Evolutionary conservation across 83 land plant species (phyloP).

Genomic region (Picea abies): DNA sequence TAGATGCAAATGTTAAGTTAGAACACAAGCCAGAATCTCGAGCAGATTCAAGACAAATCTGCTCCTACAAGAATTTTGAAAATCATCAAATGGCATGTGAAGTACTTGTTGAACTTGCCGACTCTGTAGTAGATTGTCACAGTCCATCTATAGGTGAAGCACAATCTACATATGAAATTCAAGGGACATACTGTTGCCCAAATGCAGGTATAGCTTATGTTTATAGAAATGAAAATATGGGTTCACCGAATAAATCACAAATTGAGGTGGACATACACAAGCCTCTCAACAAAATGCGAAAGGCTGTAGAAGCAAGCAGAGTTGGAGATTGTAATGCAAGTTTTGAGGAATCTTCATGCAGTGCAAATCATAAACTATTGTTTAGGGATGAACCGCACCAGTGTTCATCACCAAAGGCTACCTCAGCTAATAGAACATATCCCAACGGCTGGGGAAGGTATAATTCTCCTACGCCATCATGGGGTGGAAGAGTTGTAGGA

Average conservation of each 20-base stretch:
- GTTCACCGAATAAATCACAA: constrained; percentile 15
- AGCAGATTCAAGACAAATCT: constrained; percentile 24
- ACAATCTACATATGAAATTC: constrained; percentile 24
- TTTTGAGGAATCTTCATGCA: constrained; percentile 45
- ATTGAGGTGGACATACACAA: constrained; percentile 20
- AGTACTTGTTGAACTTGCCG: constrained; percentile 60
- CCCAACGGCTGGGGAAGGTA: constrained; percentile 62
- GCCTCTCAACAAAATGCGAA: constrained; percentile 34
- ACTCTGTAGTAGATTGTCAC: constrained; percentile 60
- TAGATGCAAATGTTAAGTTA: constrained; percentile 25
- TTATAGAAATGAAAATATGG: constrained; percentile 22
- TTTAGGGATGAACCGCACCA: constrained; percentile 38
- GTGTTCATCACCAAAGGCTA: constrained; percentile 49
- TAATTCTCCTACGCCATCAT: constrained; percentile 48
- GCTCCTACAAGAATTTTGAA: constrained; percentile 38
- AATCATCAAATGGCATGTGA: constrained; percentile 44
- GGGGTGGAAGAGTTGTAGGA: constrained; percentile 94
- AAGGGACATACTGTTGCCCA: constrained; percentile 18
- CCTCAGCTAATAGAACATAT: constrained; percentile 27
- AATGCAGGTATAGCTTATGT: constrained; percentile 24
- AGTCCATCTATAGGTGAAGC: constrained; percentile 22
- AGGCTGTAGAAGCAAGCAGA: constrained; percentile 40
- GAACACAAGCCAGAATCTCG: constrained; percentile 20
- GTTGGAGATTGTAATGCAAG: constrained; percentile 30
- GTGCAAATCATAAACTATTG: constrained; percentile 26